phyloP scores from a whole-genome alignment of 495 filamentous ascomycete genomes.

The Xanthoparmelia taractica region DNA sequence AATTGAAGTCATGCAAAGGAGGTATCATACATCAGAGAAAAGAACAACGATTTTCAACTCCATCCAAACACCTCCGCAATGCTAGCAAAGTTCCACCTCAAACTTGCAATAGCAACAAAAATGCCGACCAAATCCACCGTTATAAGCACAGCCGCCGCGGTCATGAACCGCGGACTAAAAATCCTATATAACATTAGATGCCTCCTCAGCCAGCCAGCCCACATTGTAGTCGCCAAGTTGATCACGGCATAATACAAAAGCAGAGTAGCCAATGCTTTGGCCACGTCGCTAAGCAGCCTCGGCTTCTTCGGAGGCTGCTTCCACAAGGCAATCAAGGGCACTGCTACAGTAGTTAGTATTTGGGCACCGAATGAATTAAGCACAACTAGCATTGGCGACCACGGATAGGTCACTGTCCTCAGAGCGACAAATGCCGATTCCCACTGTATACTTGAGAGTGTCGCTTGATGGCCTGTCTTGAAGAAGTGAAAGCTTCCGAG shows the following conservation, averaged over 20 bases:
- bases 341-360: slow-evolving; percentile 67
- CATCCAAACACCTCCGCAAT: slow-evolving; percentile 88
- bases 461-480: slow-evolving; percentile 95
- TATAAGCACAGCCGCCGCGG: slow-evolving; percentile 61
- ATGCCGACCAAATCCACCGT: slow-evolving; percentile 70
- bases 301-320: slow-evolving; percentile 49
- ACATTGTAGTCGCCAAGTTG: slow-evolving; percentile 74
- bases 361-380: slow-evolving; percentile 87
- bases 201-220: slow-evolving; percentile 75
- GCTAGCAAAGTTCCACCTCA: slow-evolving; percentile 64
- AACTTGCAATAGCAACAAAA: slow-evolving; percentile 58
- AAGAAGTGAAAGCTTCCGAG: slow-evolving; percentile 92
- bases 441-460: slow-evolving; percentile 86
- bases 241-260: slow-evolving; percentile 74
- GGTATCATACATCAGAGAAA: background rate
- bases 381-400: slow-evolving; percentile 70
- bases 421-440: slow-evolving; percentile 92
- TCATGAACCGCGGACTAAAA: slow-evolving; percentile 85
- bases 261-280: slow-evolving; percentile 62
- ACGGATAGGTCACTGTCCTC: slow-evolving; percentile 75
- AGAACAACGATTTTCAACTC: slow-evolving; percentile 29
- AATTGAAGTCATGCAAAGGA: background rate
- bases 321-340: slow-evolving; percentile 82
- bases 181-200: slow-evolving; percentile 98
- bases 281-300: slow-evolving; percentile 57